Conservation (phyloP, 768 basidiomycete species). For the Calocybe cyanea region DNA sequence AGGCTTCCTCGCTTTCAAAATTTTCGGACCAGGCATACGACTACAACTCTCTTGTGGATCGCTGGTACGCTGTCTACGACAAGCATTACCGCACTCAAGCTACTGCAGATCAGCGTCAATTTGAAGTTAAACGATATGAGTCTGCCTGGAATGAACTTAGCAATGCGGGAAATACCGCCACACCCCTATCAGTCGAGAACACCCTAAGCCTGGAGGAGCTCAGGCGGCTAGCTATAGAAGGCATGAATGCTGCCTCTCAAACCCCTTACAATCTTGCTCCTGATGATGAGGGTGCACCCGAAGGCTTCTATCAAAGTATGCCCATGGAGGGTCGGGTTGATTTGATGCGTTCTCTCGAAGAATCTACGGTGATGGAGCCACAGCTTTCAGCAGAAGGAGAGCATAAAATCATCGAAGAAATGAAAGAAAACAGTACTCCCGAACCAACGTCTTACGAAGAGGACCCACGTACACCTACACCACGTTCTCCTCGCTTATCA, state of each 20-base stretch:
- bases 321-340: slow-evolving; percentile 89
- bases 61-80: slow-evolving; percentile 92
- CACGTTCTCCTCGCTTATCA: slow-evolving; percentile 29
- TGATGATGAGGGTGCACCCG: slow-evolving; percentile 26
- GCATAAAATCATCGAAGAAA: slow-evolving; percentile 3
- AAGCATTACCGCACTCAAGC: slow-evolving; percentile 69
- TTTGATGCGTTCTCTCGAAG: slow-evolving; percentile 61
- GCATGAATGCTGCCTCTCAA: slow-evolving; percentile 34
- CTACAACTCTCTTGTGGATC: slow-evolving; percentile 79
- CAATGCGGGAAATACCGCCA: slow-evolving; percentile 15
- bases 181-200: slow-evolving; percentile 20
- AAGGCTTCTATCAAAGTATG: slow-evolving; percentile 76
- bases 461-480: slow-evolving; percentile 35
- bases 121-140: slow-evolving; percentile 64
- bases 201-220: slow-evolving; percentile 63
- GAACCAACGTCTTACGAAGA: slow-evolving; percentile 21
- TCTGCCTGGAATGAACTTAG: slow-evolving; percentile 68
- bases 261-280: slow-evolving; percentile 9
- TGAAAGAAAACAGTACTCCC: slow-evolving; percentile 8
- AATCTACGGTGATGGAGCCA: slow-evolving; percentile 3
- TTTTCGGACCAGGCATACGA: slow-evolving; percentile 54
- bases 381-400: slow-evolving; percentile 11
- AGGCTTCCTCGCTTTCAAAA: slow-evolving; percentile 21
- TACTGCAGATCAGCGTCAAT: slow-evolving; percentile 38
- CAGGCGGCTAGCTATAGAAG: slow-evolving; percentile 57